phyloP scores from a whole-genome alignment of 2,329 filamentous ascomycete genomes.

The Drechslerella dactyloides region DNA sequence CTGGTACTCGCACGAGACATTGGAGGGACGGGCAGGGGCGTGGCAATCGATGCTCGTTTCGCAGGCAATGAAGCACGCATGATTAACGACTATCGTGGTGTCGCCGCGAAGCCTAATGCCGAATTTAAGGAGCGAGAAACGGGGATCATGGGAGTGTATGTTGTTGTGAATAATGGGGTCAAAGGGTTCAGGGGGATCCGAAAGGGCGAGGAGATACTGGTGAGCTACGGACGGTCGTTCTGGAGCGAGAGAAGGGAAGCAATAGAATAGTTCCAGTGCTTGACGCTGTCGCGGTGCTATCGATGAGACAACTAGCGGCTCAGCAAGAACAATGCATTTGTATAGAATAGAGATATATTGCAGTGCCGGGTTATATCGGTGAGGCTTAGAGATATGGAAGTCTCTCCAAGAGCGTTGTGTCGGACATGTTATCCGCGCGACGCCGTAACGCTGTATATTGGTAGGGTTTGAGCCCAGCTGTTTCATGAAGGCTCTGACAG shows the following conservation, averaged over 20 bases:
- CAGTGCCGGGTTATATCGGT: not conserved
- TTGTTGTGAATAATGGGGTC: constrained; percentile 51
- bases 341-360: too few relatives aligned
- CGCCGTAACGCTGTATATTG: too few relatives aligned
- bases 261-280: not conserved
- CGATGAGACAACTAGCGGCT: not conserved
- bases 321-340: not conserved
- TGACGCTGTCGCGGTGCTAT: constrained; percentile 7
- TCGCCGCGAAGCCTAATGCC: constrained; percentile 60
- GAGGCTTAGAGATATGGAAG: not conserved
- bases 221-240: constrained; percentile 73
- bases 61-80: constrained; percentile 71
- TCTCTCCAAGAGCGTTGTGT: not conserved
- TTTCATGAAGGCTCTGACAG: constrained; percentile 43
- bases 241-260: constrained; percentile 64
- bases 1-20: constrained; percentile 67
- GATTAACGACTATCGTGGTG: constrained; percentile 71
- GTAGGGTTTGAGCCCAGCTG: constrained; percentile 19
- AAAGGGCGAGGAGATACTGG: constrained; percentile 69
- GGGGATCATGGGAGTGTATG: constrained; percentile 83
- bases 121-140: constrained; percentile 97
- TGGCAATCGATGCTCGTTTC: constrained; percentile 68
- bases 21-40: constrained; percentile 57
- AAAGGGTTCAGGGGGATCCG: constrained; percentile 58
- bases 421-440: not conserved